Conservation (phyloP, 805 yeast genomes). For the Candida taoyuanica region DNA sequence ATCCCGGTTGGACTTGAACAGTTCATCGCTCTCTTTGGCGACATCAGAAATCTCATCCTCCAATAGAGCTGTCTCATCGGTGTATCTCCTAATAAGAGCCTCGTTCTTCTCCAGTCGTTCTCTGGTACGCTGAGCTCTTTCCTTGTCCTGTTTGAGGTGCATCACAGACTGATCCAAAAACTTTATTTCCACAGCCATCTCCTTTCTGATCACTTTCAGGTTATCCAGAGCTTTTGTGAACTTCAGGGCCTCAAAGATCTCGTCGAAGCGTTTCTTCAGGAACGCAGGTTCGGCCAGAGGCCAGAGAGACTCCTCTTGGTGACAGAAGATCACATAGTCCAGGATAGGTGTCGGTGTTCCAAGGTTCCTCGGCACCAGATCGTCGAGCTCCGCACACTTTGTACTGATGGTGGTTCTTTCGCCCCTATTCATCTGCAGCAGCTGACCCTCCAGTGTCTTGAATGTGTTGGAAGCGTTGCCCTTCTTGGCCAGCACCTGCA, state of each 20-base stretch:
- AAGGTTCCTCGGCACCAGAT: conserved; percentile 70
- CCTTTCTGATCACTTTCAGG: conserved; percentile 71
- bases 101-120: conserved; percentile 42
- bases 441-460: conserved; percentile 88
- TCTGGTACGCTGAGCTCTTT: conserved; percentile 58
- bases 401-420: conserved; percentile 73
- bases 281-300: conserved; percentile 89
- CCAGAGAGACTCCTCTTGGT: conserved; percentile 96
- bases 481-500: conserved; percentile 66
- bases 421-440: conserved; percentile 60
- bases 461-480: conserved; percentile 52
- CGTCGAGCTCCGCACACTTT: conserved; percentile 78
- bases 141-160: conserved; percentile 69
- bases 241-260: conserved; percentile 91
- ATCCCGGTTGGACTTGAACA: conserved; percentile 76
- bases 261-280: conserved; percentile 90
- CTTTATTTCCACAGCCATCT: conserved; percentile 69
- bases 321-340: conserved; percentile 93
- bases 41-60: conserved; percentile 46
- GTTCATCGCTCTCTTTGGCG: conserved; percentile 52
- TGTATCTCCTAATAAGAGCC: conserved; percentile 39
- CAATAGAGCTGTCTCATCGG: conserved; percentile 44
- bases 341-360: conserved; percentile 87
- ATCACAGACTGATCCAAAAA: conserved; percentile 73
- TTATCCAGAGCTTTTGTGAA: conserved; percentile 87